phyloP scores from a whole-genome alignment of 345 rosid genomes.

The Pugionium dolabratum region DNA sequence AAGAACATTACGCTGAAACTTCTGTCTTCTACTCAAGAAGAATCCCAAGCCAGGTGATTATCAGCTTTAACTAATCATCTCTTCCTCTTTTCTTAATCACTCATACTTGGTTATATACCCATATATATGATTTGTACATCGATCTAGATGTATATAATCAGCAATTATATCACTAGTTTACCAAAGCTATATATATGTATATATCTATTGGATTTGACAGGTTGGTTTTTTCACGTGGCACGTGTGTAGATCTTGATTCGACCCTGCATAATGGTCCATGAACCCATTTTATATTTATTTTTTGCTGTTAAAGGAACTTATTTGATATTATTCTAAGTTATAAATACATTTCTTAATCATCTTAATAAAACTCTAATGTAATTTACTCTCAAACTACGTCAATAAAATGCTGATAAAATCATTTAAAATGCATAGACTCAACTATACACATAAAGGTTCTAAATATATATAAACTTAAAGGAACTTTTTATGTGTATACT shows the following conservation, averaged over 20 bases:
- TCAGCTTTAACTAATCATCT: not conserved
- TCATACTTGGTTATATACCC: not conserved
- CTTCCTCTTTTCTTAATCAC: constrained; percentile 4
- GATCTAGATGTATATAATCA: not conserved
- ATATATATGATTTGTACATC: constrained; percentile 3
- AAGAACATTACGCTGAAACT: constrained; percentile 42
- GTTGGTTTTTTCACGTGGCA: constrained; percentile 29
- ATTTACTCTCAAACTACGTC: not conserved
- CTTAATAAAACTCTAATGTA: not conserved
- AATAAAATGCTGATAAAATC: not conserved
- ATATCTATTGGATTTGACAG: constrained; percentile 16
- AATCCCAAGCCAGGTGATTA: constrained; percentile 73
- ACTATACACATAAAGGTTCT: not conserved
- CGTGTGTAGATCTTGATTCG: constrained; percentile 32
- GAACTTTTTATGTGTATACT: not conserved
- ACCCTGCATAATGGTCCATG: constrained; percentile 19
- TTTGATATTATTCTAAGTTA: constrained; percentile 22
- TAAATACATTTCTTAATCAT: not conserved
- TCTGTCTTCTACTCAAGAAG: constrained; percentile 62
- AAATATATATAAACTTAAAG: not conserved
- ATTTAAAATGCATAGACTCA: not conserved
- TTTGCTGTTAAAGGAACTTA: constrained; percentile 1
- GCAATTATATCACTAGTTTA: not conserved
- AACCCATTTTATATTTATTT: not conserved
- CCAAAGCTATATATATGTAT: not conserved